phyloP scores from a whole-genome alignment of 2,329 filamentous ascomycete species.

The Tricladium varicosporioides region DNA sequence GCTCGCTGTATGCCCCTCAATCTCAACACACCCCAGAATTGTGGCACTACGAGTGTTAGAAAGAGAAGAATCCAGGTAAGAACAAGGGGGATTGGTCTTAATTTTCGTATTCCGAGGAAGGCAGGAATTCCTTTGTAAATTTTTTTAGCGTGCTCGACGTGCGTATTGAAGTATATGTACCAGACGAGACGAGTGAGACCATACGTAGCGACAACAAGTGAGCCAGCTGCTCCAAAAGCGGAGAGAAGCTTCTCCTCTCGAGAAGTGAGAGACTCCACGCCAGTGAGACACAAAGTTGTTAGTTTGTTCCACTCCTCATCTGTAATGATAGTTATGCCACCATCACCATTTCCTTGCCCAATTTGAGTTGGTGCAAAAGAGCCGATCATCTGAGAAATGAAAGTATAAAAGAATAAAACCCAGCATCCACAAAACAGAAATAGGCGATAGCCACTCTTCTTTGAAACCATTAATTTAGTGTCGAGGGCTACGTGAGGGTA shows the following conservation, averaged over 20 bases:
- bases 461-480: not conserved
- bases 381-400: conserved; percentile 18
- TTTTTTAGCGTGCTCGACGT: no score
- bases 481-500: conserved; percentile 2
- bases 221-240: no score
- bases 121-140: no score
- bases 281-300: not conserved
- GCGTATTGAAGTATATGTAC: no score
- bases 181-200: no score
- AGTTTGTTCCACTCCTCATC: conserved; percentile 8
- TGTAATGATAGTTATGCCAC: conserved; percentile 11
- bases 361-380: conserved; percentile 12
- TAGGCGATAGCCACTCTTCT: conserved; percentile 9
- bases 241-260: no score
- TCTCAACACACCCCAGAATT: conserved; percentile 14
- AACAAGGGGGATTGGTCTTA: no score
- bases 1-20: conserved; percentile 10
- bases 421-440: conserved; percentile 14
- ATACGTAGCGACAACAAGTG: no score
- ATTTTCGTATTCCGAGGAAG: no score
- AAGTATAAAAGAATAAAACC: conserved; percentile 17
- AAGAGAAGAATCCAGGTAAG: no score
- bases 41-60: not conserved
- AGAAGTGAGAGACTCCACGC: no score
- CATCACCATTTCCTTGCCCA: conserved; percentile 2